Evolutionary conservation across 164 flowering plant species (phyloP).

Genomic region (Stephania cephalantha): DNA sequence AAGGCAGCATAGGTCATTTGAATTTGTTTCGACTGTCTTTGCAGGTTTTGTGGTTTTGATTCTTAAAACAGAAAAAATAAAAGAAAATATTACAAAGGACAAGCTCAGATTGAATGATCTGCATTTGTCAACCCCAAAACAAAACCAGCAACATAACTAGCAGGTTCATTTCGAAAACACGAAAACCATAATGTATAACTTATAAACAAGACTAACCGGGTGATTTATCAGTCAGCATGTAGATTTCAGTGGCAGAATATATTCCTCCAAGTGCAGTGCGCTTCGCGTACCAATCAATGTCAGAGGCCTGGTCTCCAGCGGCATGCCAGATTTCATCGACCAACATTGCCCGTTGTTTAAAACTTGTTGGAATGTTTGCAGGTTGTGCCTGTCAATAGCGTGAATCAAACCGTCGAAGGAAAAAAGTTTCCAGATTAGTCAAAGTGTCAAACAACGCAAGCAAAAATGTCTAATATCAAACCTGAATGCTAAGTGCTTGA

Average conservation of each 20-base stretch:
- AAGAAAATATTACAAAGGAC: too few relatives aligned
- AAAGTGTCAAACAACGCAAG: neutral
- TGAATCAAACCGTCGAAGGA: neutral
- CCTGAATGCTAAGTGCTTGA: slow-evolving; percentile 85
- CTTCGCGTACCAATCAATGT: slow-evolving; percentile 86
- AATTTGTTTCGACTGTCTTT: neutral
- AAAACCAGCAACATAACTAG: neutral
- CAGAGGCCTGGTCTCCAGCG: slow-evolving; percentile 60
- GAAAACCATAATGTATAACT: neutral
- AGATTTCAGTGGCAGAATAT: slow-evolving; percentile 87
- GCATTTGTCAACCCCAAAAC: neutral
- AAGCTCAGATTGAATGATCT: too few relatives aligned
- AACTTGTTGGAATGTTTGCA: slow-evolving; percentile 68
- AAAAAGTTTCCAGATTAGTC: neutral
- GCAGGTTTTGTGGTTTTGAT: neutral
- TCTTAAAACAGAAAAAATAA: neutral
- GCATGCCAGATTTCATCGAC: slow-evolving; percentile 99
- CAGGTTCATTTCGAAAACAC: neutral
- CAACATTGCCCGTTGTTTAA: slow-evolving; percentile 91
- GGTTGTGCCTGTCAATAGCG: slow-evolving; percentile 58
- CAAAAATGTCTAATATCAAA: slow-evolving; percentile 9
- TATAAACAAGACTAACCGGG: slow-evolving; percentile 45
- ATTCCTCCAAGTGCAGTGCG: slow-evolving; percentile 90
- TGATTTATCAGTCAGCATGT: slow-evolving; percentile 90
- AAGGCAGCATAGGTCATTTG: neutral